Evolutionary conservation across 108 stramenopile species (phyloP).

Genomic region (Chaetoceros tenuissimus): DNA sequence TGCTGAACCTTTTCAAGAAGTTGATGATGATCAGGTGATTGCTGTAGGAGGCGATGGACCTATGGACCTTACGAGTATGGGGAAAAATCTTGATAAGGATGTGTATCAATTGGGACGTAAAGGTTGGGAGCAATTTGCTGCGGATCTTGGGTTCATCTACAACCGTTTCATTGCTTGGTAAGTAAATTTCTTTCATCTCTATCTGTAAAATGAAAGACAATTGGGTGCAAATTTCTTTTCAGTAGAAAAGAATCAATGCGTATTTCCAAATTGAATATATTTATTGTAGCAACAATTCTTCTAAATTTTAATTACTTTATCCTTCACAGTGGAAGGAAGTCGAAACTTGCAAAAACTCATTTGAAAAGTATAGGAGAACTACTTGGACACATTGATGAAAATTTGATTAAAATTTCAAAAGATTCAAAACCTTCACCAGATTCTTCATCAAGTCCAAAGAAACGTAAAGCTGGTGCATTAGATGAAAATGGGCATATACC

Average conservation of each 20-base stretch:
- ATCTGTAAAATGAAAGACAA: too few relatives aligned
- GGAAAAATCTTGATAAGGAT: constrained; percentile 61
- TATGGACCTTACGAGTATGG: constrained; percentile 45
- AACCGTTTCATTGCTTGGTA: constrained; percentile 65
- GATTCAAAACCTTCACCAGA: constrained; percentile 28
- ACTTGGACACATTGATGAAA: constrained; percentile 58
- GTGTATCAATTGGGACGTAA: constrained; percentile 50
- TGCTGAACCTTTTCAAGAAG: constrained; percentile 56
- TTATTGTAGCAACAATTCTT: neutral
- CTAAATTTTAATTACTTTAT: constrained; percentile 7
- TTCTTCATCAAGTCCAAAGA: constrained; percentile 20
- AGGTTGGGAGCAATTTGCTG: constrained; percentile 78
- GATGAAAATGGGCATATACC: constrained; percentile 10
- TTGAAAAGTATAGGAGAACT: constrained; percentile 42
- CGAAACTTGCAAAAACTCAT: constrained; percentile 44
- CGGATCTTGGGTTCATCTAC: constrained; percentile 75
- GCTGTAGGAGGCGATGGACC: constrained; percentile 3
- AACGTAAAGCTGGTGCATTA: constrained; percentile 8
- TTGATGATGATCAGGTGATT: constrained; percentile 9
- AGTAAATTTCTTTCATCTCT: constrained; percentile 9
- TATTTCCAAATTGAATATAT: neutral
- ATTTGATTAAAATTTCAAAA: constrained; percentile 41
- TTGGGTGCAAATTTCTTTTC: too few relatives aligned
- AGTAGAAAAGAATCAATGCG: too few relatives aligned
- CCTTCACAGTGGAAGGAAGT: constrained; percentile 50